Evolutionary conservation across 225 moss, liverwort and hornwort species (phyloP).

Genomic region (Thuidium tamariscinum): DNA sequence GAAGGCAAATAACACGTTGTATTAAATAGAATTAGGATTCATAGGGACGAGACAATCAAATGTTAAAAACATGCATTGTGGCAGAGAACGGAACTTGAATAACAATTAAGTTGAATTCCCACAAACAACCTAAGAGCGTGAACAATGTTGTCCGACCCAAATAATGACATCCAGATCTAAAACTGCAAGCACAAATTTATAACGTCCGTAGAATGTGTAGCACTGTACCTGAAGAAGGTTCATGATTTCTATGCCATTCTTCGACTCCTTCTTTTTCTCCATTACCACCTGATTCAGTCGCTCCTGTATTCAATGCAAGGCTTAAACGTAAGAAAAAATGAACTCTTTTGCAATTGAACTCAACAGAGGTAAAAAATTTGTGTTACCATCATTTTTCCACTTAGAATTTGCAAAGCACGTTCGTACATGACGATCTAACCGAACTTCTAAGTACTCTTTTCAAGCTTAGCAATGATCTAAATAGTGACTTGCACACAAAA

Average conservation of each 20-base stretch:
- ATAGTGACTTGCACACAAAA: neutral
- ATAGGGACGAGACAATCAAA: neutral
- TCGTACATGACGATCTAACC: neutral
- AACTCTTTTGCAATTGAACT: neutral
- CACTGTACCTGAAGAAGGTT: constrained; percentile 44
- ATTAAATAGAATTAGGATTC: neutral
- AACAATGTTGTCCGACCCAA: neutral
- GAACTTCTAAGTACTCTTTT: neutral
- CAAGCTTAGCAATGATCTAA: neutral
- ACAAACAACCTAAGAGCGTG: neutral
- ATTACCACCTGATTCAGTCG: constrained; percentile 75
- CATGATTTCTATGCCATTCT: constrained; percentile 47
- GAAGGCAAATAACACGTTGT: neutral
- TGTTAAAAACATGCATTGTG: neutral
- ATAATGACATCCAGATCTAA: neutral
- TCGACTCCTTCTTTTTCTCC: constrained; percentile 67
- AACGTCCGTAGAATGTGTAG: neutral
- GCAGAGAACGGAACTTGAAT: neutral
- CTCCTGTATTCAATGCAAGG: constrained; percentile 37
- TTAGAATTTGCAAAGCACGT: neutral
- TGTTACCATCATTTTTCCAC: neutral
- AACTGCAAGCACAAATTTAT: neutral
- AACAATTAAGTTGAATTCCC: neutral
- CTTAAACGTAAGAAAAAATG: neutral
- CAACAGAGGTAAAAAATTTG: neutral